A percentile compares a stretch with the other conserved stretches of the same genome.
phyloP scores from a whole-genome alignment of 1,139 yeast genomes.

The Candida neerlandica region DNA sequence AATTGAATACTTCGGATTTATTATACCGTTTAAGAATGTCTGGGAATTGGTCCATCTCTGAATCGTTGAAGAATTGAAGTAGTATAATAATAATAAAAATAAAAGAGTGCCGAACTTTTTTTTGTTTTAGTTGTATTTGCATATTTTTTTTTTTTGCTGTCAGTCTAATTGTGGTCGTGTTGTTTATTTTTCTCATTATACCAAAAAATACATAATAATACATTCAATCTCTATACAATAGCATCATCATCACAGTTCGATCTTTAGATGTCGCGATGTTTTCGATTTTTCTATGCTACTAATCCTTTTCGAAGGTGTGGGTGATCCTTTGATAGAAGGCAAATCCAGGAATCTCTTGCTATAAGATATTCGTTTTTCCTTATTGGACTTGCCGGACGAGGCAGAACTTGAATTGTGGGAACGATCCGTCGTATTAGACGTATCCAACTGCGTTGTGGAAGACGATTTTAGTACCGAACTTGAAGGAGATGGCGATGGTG shows the following conservation, averaged over 20 bases:
- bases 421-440: conserved; percentile 4
- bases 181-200: background rate
- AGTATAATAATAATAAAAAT: background rate
- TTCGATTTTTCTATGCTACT: conserved; percentile 5
- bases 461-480: conserved; percentile 21
- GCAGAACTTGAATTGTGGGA: conserved; percentile 2
- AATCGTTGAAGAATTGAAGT: background rate
- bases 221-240: background rate
- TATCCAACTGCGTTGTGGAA: conserved; percentile 28
- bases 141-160: background rate
- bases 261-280: conserved; percentile 6
- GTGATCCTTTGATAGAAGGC: conserved; percentile 18
- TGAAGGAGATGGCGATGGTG: background rate
- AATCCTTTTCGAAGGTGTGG: conserved; percentile 10
- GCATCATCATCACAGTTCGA: background rate
- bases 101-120: background rate
- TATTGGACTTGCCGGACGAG: conserved; percentile 1
- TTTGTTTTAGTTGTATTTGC: background rate
- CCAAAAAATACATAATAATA: background rate
- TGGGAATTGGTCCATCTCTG: conserved; percentile 20
- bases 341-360: conserved; percentile 17
- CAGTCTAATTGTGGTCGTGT: background rate
- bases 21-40: conserved; percentile 22
- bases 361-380: conserved; percentile 13
- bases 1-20: conserved; percentile 25